Evolutionary conservation across 192 early-diverging fungal species (phyloP).

Genomic region (Coemansia sp.): DNA sequence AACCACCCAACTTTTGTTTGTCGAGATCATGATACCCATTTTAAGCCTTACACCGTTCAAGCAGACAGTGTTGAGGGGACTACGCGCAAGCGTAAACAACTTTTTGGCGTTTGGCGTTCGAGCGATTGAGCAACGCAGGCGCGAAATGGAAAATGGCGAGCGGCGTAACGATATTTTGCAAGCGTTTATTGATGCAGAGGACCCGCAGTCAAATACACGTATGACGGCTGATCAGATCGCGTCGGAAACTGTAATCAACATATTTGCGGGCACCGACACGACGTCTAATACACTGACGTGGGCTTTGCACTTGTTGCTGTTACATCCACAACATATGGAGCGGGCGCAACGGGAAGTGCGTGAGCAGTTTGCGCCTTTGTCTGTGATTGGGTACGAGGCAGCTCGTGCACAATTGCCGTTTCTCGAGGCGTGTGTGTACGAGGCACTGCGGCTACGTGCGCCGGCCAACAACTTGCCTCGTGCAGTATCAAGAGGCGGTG

Average conservation of each 20-base stretch:
- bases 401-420: conserved; percentile 27
- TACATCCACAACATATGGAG: conserved; percentile 27
- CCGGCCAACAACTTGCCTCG: conserved; percentile 31
- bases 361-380: conserved; percentile 4
- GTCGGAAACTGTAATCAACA: conserved; percentile 31
- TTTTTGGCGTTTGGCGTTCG: conserved; percentile 22
- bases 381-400: conserved; percentile 24
- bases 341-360: conserved; percentile 23
- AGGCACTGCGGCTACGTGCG: conserved; percentile 38
- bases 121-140: conserved; percentile 29
- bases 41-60: conserved; percentile 23
- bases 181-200: conserved; percentile 45
- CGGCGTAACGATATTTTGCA: conserved; percentile 40
- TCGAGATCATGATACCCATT: conserved; percentile 22
- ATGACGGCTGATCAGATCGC: conserved; percentile 38
- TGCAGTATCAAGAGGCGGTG: conserved; percentile 32
- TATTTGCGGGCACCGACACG: conserved; percentile 46
- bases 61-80: conserved; percentile 7
- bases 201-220: conserved; percentile 22
- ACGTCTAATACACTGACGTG: conserved; percentile 39
- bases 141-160: not conserved
- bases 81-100: conserved; percentile 13
- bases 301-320: conserved; percentile 32
- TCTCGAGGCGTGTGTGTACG: conserved; percentile 45
- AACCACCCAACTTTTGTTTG: conserved; percentile 25